Evolutionary conservation across 1,284 basidiomycete genomes (phyloP).

Genomic region (Tilletia caries): DNA sequence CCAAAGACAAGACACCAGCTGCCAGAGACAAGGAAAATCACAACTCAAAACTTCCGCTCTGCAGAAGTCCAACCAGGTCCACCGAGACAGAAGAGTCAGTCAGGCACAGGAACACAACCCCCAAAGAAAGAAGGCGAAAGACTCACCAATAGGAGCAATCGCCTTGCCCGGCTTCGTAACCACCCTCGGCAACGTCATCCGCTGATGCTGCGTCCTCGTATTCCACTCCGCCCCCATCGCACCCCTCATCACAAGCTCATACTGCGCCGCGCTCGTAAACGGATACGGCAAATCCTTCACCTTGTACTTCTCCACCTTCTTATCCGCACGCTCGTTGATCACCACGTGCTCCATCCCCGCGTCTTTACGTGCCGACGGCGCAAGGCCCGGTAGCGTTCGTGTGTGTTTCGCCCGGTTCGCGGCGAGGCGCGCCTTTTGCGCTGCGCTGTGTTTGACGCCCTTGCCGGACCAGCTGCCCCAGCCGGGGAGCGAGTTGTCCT

Average conservation of each 20-base stretch:
- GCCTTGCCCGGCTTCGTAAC: constrained; percentile 41
- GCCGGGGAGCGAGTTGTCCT: constrained; percentile 87
- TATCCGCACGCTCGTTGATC: constrained; percentile 88
- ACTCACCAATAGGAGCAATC: constrained; percentile 36
- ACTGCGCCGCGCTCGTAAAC: constrained; percentile 85
- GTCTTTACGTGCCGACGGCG: constrained; percentile 74
- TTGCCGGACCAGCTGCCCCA: constrained; percentile 93
- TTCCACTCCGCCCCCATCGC: constrained; percentile 92
- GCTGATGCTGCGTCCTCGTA: constrained; percentile 79
- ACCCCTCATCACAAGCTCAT: constrained; percentile 73
- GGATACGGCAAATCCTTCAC: constrained; percentile 82
- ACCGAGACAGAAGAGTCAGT: neutral
- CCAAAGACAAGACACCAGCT: no score
- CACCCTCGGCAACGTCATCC: constrained; percentile 56
- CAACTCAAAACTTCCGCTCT: constrained; percentile 15
- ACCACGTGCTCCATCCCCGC: constrained; percentile 80
- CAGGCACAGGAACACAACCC: neutral
- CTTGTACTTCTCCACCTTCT: constrained; percentile 82
- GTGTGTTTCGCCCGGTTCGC: neutral
- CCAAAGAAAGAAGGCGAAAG: neutral
- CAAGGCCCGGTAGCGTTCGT: constrained; percentile 61
- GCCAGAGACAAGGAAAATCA: no score
- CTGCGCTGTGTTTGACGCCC: constrained; percentile 59
- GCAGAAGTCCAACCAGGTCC: neutral
- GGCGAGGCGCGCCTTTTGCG: constrained; percentile 30